Base-by-base conservation (phyloP, 768 basidiomycete species). In the Tremella fuciformis region DNA sequence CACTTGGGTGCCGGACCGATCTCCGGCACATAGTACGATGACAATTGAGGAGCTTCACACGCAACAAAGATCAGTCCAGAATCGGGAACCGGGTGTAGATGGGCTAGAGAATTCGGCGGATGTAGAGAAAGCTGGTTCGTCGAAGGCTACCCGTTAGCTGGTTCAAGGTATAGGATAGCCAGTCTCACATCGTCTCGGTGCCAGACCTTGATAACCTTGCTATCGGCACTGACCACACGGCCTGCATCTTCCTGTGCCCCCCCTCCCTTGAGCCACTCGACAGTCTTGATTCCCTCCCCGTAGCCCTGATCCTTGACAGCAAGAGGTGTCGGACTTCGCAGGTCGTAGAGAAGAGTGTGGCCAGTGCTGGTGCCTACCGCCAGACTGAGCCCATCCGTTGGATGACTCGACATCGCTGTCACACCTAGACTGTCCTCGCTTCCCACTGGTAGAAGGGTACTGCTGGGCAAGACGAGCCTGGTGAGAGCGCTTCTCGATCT, bases 171-270 rank as follows among this genome's bases (percentile, higher is more conserved):
- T 8, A 13, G 53, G 24, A 6, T 2, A 21, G 24, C 11, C 13
- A 25, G 4, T 69, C 68, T 46, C 26, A 74, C 88, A 54, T 79
- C 83, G 76, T 88, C 84, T 54, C 86, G 84, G 72, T 92, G 88
- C 96, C 96, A 99, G 25, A 98, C 87, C 78, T 99, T 99, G 70
- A 97, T 83, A 24, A 99, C 94, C 76, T 98, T 98, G 77, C 86
- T 89, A 78, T 99, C 96, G 0, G 91, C 90, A 75, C 88, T 93
- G 54, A 93, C 80, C 16, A 99, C 83, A 80, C 92, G 84, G 0
- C 89, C 88, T 47, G 89, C 88, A 50, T 90, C 90, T 1, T 87
- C 88, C 37, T 72, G 85, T 88, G 89, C 65, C 82, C 74, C 71
- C 18, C 77, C 73, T 11, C 88, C 89, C 68, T 93, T 89, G 18